Base-by-base conservation (phyloP, 2,329 filamentous ascomycete genomes). In the Apiospora marii region DNA sequence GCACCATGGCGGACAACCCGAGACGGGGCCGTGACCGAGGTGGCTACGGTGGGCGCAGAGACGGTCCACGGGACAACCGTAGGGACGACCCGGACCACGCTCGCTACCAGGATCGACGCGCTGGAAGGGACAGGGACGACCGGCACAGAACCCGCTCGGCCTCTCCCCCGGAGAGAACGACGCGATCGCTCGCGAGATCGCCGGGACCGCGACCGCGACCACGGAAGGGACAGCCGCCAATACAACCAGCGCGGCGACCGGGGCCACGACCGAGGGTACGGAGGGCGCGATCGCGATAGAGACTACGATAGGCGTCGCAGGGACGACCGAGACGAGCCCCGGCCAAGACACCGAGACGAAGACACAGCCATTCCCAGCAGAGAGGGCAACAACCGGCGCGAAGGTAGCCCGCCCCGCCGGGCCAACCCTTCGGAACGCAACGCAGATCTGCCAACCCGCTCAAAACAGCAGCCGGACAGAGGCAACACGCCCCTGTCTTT, bases 401-500 rank as follows among this genome's bases (percentile, higher is more conserved):
- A 37, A 77, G 74, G 22, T 34, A 76, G 34, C 75, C 74, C 69
- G 67, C 61, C n/a, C 68, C 71, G 30, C 76, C 53, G 30, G n/a
- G 68, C 46, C 4, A 51, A 70, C 24, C 46, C 53, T 13, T 44
- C 70, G 8, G 71, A 53, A 10, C 72, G 79, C 68, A 75, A 77
- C 73, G 79, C 79, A 2, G 78, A 79, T 24, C 77, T 81, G 1
- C 80, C 80, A 3, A 79, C 80, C 14, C 74, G 80, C 69, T 75
- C 79, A 16, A 78, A 79, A 69, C 72, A 73, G 34, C 68, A 67
- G 64, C 73, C 75, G 19, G 71, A 71, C 68, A 76, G 74, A 16
- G 70, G 72, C 2, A 73, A 73, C 73, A 81, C 48, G 12, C 79
- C 79, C 2, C 75, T 85, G 72, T 83, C 83, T 12, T 83, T 81